Evolutionary conservation across 306 rosid genomes (phyloP), one percentile per base, ranked within the genome.

Genomic region (Citrullus colocynthis): DNA sequence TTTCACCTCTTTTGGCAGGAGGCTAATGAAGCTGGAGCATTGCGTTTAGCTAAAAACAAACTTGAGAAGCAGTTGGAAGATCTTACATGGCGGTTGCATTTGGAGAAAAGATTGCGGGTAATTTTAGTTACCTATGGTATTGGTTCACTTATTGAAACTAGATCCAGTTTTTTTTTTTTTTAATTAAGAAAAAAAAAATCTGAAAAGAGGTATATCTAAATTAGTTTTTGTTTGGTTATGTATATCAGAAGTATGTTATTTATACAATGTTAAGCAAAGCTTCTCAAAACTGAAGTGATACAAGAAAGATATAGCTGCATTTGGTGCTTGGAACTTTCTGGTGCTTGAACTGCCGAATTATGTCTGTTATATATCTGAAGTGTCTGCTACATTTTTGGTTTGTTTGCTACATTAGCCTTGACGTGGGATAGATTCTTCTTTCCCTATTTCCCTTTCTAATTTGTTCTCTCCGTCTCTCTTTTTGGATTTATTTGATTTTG

Each of bases 41-140:
- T 95, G 82, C 99, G 99, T 55, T 82, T 92, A 75, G 98, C 98
- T 41, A 95, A 92, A 87, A 91, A 12, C 89, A 95, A 95, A 87
- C 96, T 95, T 49, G 99, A 95, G 90, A 95, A 89, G 86, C 98
- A 95, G 83, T 82, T 95, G 86, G 99, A 95, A 76, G 98, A 95
- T 65, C 90, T 92, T 78, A 88, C 96, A 4, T 92, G 99, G 99
- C 93, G 99, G 52, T 83, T 95, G 85, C 98, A 92, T 75, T 91
- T 95, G 70, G 99, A 95, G 80, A 95, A 91, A 88, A 85, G 97
- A 88, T 74, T 92, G 78, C 91, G 97, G 99, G 99, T 95, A 95
- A 79, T 80, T 16, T 63, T 70, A 71, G 54, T 51, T 15, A 20
- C 39, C 56, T 77, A 55, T 16, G 37, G 21, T n/a, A 24, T 10